Evolutionary conservation across 192 early-diverging fungal species (phyloP), one percentile per base, ranked within the genome.

Genomic region (Dissophora globulifera): DNA sequence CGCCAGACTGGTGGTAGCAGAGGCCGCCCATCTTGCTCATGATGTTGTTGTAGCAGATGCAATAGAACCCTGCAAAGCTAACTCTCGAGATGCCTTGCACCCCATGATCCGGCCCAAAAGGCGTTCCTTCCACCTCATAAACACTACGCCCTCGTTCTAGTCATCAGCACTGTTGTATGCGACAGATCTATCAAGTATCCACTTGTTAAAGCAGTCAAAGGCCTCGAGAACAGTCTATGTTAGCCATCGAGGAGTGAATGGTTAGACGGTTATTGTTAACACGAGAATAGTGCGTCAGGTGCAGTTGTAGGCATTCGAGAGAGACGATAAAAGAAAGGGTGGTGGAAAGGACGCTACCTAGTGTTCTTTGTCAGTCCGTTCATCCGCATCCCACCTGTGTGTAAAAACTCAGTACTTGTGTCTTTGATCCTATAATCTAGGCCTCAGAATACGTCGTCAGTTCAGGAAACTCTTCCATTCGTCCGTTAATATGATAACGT

Each of bases 91-190:
- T 93, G 16, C 72, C 80, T 51, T 83, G 85, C 16, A 95, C 86
- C 33, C 81, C 74, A 78, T 96, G 93, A 69, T 96, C 91, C n/a
- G 94, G 93, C 12, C 92, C 46, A 96, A 69, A 64, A 96, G 95
- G 66, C 92, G 90, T 58, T 96, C 94, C 80, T 96, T 96, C 94
- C 94, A 96, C 42, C 94, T 85, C 94, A 96, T 96, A 79, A 93
- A 96, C 10, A 96, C 81, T 33, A 79, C 86, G 66, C 81, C 86
- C 68, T 85, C 78, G 43, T 79, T 61, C 12, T 58, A 49, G 16
- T 46, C 41, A 8, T 54, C 42, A 15, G 45, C 67, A n/a, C 43
- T 26, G 22, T 56, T 47, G 30, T 72, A 25, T 22, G 26, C 41
- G 11, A 61, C 50, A 9, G 38, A 6, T 61, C 63, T 52, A 41